These are phyloP conservation scores for Boletus subparvulus DNA, from an alignment of 768 basidiomycete genomes.

Conservation along the genomic window DNA sequence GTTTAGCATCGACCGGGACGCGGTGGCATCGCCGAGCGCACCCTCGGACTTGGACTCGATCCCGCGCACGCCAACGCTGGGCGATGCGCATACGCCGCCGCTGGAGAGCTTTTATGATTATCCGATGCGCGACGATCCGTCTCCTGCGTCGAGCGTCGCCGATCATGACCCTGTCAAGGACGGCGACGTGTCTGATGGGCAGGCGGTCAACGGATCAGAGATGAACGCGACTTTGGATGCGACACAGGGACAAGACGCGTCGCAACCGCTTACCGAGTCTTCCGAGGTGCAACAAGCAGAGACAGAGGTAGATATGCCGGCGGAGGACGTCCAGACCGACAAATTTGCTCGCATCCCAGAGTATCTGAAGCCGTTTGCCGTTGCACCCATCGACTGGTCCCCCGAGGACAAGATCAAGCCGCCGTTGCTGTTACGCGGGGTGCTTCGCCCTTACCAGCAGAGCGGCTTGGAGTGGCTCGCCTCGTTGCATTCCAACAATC, in stretches of 20 bases:
- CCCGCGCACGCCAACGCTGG: slow-evolving; percentile 21
- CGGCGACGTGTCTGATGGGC: background rate
- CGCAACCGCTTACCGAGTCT: background rate
- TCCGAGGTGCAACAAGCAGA: slow-evolving; percentile 3
- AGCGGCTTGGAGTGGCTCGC: slow-evolving; percentile 94
- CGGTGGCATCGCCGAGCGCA: slow-evolving; percentile 20
- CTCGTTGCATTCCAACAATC: slow-evolving; percentile 73
- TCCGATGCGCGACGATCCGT: slow-evolving; percentile 23
- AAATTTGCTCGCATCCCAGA: slow-evolving; percentile 43
- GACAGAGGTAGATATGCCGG: slow-evolving; percentile 21
- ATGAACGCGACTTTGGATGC: background rate
- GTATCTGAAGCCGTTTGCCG: slow-evolving; percentile 68
- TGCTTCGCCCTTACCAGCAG: slow-evolving; percentile 90
- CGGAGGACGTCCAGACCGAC: slow-evolving; percentile 39
- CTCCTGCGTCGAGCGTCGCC: slow-evolving; percentile 30
- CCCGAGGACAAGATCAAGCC: slow-evolving; percentile 55
- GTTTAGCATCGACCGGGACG: slow-evolving; percentile 2
- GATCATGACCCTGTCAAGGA: slow-evolving; percentile 25
- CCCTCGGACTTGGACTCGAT: slow-evolving; percentile 31
- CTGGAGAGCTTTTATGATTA: slow-evolving; percentile 26
- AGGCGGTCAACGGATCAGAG: background rate
- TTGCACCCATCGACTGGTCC: slow-evolving; percentile 70
- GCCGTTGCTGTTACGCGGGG: slow-evolving; percentile 79
- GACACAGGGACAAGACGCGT: background rate
- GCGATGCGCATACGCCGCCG: slow-evolving; percentile 20